A percentile compares a stretch with the other conserved stretches of the same genome.
Evolutionary conservation across 257 asterid genomes (phyloP).

Genomic region (Nicotiana otophora): DNA sequence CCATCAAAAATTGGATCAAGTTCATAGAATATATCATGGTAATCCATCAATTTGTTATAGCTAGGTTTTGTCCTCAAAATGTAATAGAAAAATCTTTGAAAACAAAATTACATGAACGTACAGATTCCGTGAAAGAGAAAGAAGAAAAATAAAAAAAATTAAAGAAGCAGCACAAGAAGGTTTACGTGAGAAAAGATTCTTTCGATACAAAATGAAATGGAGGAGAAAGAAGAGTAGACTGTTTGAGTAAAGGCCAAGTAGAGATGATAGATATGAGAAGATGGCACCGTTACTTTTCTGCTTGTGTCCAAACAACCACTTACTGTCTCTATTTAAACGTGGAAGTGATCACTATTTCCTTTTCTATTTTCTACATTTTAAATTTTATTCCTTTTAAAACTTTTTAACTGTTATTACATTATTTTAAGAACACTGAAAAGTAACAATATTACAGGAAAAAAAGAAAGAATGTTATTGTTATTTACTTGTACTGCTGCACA

Average conservation of each 20-base stretch:
- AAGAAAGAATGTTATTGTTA: not conserved
- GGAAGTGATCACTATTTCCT: not conserved
- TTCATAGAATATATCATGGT: not conserved
- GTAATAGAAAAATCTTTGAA: too few species aligned
- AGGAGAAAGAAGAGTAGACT: not conserved
- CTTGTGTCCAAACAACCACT: not conserved
- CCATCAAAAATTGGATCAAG: not conserved
- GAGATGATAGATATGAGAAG: not conserved
- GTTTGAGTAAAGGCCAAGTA: not conserved
- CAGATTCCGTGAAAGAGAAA: too few species aligned
- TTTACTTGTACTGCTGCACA: too few species aligned
- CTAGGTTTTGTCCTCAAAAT: too few species aligned
- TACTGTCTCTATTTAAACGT: not conserved
- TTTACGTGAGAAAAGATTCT: not conserved
- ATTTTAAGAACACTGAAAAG: not conserved
- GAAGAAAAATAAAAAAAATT: too few species aligned
- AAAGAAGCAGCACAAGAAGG: not conserved
- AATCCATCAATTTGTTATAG: not conserved
- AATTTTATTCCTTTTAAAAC: too few species aligned
- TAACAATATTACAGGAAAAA: too few species aligned
- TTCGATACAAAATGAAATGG: not conserved
- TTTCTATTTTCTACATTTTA: not conserved
- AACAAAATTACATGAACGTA: too few species aligned
- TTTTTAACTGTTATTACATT: not conserved
- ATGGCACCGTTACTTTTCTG: not conserved